Evolutionary conservation across 2,329 filamentous ascomycete genomes (phyloP).

Genomic region (Fusarium domesticum): DNA sequence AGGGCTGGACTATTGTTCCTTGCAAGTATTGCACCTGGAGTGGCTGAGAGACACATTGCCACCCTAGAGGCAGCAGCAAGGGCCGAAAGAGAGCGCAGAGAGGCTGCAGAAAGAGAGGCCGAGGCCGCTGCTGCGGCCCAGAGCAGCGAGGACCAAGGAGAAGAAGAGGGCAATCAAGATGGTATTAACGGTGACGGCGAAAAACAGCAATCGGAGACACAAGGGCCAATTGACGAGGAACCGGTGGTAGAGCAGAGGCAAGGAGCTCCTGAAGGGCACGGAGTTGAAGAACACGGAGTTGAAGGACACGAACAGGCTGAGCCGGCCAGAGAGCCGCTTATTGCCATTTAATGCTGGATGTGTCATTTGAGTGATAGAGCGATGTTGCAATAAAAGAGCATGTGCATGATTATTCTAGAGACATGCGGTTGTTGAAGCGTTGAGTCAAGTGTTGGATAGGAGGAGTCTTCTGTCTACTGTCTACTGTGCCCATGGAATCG

Average conservation of each 20-base stretch:
- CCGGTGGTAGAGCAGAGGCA: neutral
- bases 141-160: conserved; percentile 16
- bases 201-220: conserved; percentile 2
- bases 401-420: conserved; percentile 2
- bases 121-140: conserved; percentile 34
- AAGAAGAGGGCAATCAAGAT: conserved; percentile 1
- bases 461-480: conserved; percentile 11
- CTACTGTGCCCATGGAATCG: too few species aligned
- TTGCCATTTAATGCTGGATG: conserved; percentile 14
- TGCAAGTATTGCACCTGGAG: conserved; percentile 63
- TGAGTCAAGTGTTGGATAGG: conserved; percentile 21
- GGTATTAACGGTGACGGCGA: conserved; percentile 5
- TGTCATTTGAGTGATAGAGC: neutral
- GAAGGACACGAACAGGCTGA: conserved; percentile 10
- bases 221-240: neutral
- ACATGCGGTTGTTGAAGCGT: conserved; percentile 13
- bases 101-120: conserved; percentile 41
- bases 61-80: conserved; percentile 53
- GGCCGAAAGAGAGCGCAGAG: conserved; percentile 42
- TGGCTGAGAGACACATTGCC: conserved; percentile 63
- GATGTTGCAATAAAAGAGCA: neutral
- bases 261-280: neutral
- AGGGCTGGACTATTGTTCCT: conserved; percentile 61
- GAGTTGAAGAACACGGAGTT: conserved; percentile 1
- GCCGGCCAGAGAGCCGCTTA: conserved; percentile 20